A percentile compares a stretch with the other conserved stretches of the same genome.
phyloP scores from a whole-genome alignment of 176 grass and related monocot species.

The Cenchrus fungigraminus region DNA sequence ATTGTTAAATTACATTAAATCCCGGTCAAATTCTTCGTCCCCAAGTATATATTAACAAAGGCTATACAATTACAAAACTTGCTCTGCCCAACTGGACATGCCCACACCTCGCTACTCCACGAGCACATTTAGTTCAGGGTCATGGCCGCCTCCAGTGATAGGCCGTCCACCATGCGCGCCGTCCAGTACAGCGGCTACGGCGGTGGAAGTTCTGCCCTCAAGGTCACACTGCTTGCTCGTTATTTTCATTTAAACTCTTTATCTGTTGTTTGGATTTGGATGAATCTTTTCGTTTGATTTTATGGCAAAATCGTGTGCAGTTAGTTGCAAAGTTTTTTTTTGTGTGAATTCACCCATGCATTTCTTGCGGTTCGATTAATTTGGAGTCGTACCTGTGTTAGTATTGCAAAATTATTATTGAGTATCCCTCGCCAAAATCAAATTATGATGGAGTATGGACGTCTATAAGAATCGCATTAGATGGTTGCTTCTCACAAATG shows the following conservation, averaged over 20 bases:
- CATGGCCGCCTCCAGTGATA: background rate
- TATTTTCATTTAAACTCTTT: too few species aligned
- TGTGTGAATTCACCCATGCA: background rate
- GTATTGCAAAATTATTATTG: background rate
- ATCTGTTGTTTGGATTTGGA: too few species aligned
- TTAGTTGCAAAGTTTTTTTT: background rate
- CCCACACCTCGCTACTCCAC: background rate
- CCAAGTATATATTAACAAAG: background rate
- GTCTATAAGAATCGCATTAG: background rate
- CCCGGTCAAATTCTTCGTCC: background rate
- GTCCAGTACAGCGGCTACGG: conserved; percentile 59
- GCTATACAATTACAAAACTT: background rate
- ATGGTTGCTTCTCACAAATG: background rate
- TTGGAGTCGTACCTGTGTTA: background rate
- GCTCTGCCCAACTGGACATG: background rate
- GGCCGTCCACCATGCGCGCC: conserved; percentile 45
- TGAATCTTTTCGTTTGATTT: too few species aligned
- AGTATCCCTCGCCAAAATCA: too few species aligned
- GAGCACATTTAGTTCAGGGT: background rate
- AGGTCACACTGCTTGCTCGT: conserved; percentile 18
- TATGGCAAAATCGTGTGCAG: background rate
- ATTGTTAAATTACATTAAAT: too few species aligned
- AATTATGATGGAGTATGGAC: background rate
- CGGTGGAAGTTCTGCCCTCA: conserved; percentile 44
- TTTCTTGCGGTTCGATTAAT: background rate